These are phyloP conservation scores for Paraphoma sp. DNA, from an alignment of 2,329 filamentous ascomycete species.

Conservation along the genomic window DNA sequence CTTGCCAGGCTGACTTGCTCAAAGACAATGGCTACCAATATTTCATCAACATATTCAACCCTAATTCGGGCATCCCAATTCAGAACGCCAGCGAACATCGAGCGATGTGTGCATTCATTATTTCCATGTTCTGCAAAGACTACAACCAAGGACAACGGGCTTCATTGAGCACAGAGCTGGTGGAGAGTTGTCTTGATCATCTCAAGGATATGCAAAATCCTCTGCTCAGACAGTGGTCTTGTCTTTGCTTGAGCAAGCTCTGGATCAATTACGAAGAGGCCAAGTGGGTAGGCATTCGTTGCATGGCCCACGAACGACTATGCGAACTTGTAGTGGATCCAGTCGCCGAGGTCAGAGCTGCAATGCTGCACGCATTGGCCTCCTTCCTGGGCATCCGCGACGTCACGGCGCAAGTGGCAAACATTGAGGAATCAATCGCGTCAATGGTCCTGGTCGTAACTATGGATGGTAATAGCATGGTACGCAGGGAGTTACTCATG, in stretches of 20 bases:
- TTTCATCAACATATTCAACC: slow-evolving; percentile 91
- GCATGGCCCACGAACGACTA: slow-evolving; percentile 81
- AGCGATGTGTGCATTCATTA: slow-evolving; percentile 98
- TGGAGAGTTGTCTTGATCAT: slow-evolving; percentile 85
- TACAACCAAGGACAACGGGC: slow-evolving; percentile 92
- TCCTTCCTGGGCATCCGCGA: slow-evolving; percentile 94
- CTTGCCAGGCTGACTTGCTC: slow-evolving; percentile 89
- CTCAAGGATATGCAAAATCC: slow-evolving; percentile 86
- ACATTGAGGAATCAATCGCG: slow-evolving; percentile 89
- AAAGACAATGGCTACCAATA: slow-evolving; percentile 98
- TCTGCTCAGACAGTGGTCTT: slow-evolving; percentile 91
- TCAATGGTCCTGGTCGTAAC: slow-evolving; percentile 90
- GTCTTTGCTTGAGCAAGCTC: slow-evolving; percentile 91
- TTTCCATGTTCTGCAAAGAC: slow-evolving; percentile 95
- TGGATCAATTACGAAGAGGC: slow-evolving; percentile 92
- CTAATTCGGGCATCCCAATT: slow-evolving; percentile 79
- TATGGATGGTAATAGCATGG: slow-evolving; percentile 91
- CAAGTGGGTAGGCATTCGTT: slow-evolving; percentile 94
- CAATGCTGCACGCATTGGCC: slow-evolving; percentile 91
- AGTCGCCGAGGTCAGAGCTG: slow-evolving; percentile 89
- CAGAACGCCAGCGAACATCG: slow-evolving; percentile 92
- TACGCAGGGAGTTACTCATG: slow-evolving; percentile 89
- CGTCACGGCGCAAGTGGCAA: slow-evolving; percentile 86
- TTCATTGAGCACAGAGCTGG: slow-evolving; percentile 88
- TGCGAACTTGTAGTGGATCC: slow-evolving; percentile 82